Evolutionary conservation across 78 protist species (phyloP).

Genomic region (Corallochytrium limacisporum): DNA sequence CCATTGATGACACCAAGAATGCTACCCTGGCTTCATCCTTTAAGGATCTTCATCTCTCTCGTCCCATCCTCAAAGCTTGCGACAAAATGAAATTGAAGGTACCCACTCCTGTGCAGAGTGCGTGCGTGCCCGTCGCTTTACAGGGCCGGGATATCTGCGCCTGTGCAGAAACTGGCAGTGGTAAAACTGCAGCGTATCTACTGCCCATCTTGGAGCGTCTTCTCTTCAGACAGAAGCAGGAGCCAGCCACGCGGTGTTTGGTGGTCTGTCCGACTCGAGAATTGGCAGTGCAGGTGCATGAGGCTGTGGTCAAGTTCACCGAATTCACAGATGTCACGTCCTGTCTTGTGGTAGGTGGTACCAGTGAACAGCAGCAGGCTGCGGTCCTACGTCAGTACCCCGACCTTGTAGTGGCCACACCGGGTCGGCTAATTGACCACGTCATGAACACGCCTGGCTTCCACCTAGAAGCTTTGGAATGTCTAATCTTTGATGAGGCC

Average conservation of each 20-base stretch:
- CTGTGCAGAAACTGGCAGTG: constrained; percentile 44
- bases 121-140: constrained; percentile 22
- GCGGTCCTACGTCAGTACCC: constrained; percentile 64
- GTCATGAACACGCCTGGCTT: constrained; percentile 22
- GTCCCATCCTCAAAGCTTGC: constrained; percentile 2
- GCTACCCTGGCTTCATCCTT: not conserved
- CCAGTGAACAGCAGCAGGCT: not conserved
- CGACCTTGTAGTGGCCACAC: constrained; percentile 91
- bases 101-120: constrained; percentile 29
- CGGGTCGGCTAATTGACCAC: constrained; percentile 77
- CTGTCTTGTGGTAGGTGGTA: constrained; percentile 37
- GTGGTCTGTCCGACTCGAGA: constrained; percentile 88
- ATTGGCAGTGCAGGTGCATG: constrained; percentile 72
- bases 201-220: constrained; percentile 54
- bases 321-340: constrained; percentile 28
- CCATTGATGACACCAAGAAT: not conserved
- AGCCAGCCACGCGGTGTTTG: constrained; percentile 24
- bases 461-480: constrained; percentile 14
- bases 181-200: constrained; percentile 41
- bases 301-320: constrained; percentile 1
- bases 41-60: constrained; percentile 7
- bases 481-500: constrained; percentile 79
- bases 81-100: not conserved
- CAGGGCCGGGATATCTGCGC: constrained; percentile 42
- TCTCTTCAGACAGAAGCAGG: not conserved